Conservation (phyloP, 352 stramenopile genomes). For the Globisporangium recalcitrans region DNA sequence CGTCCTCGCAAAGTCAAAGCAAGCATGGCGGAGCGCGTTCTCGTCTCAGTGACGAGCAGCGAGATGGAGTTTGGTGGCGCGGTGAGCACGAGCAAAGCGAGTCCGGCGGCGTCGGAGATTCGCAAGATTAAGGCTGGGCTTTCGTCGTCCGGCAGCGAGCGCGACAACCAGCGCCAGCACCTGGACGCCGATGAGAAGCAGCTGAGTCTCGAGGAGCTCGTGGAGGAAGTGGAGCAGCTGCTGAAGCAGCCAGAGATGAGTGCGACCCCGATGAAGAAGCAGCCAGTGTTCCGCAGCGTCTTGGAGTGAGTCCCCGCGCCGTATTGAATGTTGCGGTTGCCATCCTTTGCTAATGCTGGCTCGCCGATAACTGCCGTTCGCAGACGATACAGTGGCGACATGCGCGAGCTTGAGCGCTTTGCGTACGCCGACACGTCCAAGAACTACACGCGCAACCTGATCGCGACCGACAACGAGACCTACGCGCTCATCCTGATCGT, state of each 20-base stretch:
- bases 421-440: slow-evolving; percentile 61
- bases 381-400: slow-evolving; percentile 36
- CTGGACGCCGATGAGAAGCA: neutral
- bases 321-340: neutral
- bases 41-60: slow-evolving; percentile 13
- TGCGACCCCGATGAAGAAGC: slow-evolving; percentile 35
- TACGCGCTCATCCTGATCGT: slow-evolving; percentile 92
- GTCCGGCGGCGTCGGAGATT: slow-evolving; percentile 13
- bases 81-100: neutral
- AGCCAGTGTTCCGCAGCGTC: slow-evolving; percentile 26
- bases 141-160: neutral
- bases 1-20: neutral
- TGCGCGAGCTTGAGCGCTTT: slow-evolving; percentile 57
- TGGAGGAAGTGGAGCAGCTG: slow-evolving; percentile 37
- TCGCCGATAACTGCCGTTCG: neutral
- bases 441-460: slow-evolving; percentile 89
- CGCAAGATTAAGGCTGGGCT: slow-evolving; percentile 12
- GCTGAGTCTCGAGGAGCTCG: slow-evolving; percentile 34
- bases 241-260: slow-evolving; percentile 26
- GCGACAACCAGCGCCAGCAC: slow-evolving; percentile 10
- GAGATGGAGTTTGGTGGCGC: neutral
- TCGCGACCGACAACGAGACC: slow-evolving; percentile 83
- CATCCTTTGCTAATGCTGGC: neutral
- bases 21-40: slow-evolving; percentile 3
- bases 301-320: slow-evolving; percentile 28